A percentile compares a stretch with the other conserved stretches of the same genome.
Conservation (phyloP, 306 rosid genomes). For the Prunus mume region DNA sequence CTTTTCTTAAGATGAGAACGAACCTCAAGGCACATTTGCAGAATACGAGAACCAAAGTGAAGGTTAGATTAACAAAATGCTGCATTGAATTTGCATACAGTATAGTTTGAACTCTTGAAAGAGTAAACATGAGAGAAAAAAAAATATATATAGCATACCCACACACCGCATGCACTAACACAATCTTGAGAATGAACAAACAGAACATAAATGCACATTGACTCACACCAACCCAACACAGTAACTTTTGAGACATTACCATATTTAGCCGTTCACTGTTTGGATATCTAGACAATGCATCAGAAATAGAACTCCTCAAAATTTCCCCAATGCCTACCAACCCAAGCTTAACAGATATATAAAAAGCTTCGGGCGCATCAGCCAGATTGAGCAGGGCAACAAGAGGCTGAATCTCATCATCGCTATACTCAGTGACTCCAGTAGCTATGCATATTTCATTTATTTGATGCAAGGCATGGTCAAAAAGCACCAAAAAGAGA, state of each 20-base stretch:
- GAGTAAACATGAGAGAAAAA: not conserved
- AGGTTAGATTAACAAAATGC: not conserved
- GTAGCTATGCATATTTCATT: constrained; percentile 65
- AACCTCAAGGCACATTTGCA: not conserved
- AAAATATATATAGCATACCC: not conserved
- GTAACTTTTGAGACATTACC: constrained; percentile 44
- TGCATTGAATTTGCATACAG: not conserved
- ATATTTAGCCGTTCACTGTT: constrained; percentile 73
- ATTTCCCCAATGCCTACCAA: constrained; percentile 94
- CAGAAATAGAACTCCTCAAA: constrained; percentile 77
- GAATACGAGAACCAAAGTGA: not conserved
- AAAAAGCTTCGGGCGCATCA: constrained; percentile 90
- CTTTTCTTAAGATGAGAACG: not conserved
- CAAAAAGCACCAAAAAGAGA: constrained; percentile 87
- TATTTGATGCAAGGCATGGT: constrained; percentile 83
- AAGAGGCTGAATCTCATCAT: constrained; percentile 94
- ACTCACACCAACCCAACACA: constrained; percentile 5
- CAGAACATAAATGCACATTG: not conserved
- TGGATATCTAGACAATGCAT: constrained; percentile 69
- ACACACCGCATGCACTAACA: not conserved
- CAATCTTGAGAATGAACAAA: not conserved
- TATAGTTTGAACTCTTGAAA: not conserved
- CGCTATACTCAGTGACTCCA: constrained; percentile 70
- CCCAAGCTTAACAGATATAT: constrained; percentile 91
- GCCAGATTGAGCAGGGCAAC: constrained; percentile 77